These are phyloP conservation scores for Mucor lusitanicus DNA, from an alignment of 371 early-diverging fungal genomes.

Conservation along the genomic window DNA sequence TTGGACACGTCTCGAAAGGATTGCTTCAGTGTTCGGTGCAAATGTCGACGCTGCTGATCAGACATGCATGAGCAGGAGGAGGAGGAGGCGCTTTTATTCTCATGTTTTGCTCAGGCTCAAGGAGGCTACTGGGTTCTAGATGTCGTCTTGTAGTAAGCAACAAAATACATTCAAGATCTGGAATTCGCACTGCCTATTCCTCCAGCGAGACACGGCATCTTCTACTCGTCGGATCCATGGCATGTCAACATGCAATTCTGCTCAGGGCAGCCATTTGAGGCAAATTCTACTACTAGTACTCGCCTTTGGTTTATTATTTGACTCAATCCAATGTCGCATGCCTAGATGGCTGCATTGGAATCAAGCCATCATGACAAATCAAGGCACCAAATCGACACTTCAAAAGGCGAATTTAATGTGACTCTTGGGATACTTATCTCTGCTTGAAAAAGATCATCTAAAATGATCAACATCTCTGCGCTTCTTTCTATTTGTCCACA, in stretches of 20 bases:
- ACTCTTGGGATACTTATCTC: not conserved
- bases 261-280: no score
- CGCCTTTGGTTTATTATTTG: not conserved
- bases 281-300: no score
- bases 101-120: no score
- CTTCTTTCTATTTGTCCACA: not conserved
- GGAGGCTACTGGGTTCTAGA: no score
- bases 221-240: not conserved
- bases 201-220: no score
- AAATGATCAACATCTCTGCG: not conserved
- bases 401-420: not conserved
- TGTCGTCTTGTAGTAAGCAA: no score
- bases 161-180: no score
- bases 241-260: not conserved
- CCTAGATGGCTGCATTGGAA: not conserved
- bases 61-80: not conserved
- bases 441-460: not conserved
- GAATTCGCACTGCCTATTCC: no score
- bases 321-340: not conserved
- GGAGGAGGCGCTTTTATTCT: not conserved
- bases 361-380: not conserved
- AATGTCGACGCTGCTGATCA: not conserved
- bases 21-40: no score
- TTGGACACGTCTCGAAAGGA: no score
- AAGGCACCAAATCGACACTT: not conserved